A percentile compares a stretch with the other conserved stretches of the same genome.
phyloP scores from a whole-genome alignment of 2,329 filamentous ascomycete genomes.

The Verticillium tricorpus region DNA sequence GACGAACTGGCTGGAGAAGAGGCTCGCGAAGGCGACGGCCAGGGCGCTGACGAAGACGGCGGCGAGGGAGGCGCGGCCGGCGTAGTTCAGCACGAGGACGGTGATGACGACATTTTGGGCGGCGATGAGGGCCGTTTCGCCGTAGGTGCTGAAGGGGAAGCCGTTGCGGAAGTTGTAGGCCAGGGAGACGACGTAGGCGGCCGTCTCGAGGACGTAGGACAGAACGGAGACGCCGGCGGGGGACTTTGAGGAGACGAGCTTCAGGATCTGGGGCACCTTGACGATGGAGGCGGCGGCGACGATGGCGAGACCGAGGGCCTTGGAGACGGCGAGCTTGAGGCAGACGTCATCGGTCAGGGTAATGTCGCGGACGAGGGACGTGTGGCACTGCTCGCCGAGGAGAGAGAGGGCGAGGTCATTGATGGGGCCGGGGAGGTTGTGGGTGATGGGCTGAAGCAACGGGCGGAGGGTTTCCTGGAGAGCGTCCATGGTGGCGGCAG shows the following conservation, averaged over 20 bases:
- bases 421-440: slow-evolving; percentile 69
- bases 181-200: slow-evolving; percentile 80
- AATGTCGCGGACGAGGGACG: slow-evolving; percentile 77
- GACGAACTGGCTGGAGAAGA: slow-evolving; percentile 65
- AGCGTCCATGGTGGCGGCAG: slow-evolving; percentile 49
- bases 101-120: slow-evolving; percentile 90
- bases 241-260: slow-evolving; percentile 77
- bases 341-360: slow-evolving; percentile 73
- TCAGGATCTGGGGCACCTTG: slow-evolving; percentile 95
- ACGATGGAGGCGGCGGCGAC: slow-evolving; percentile 86
- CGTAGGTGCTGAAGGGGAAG: slow-evolving; percentile 95
- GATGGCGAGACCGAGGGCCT: slow-evolving; percentile 89
- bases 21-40: slow-evolving; percentile 60
- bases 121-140: slow-evolving; percentile 88
- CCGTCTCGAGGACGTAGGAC: slow-evolving; percentile 88
- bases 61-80: slow-evolving; percentile 61
- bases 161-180: slow-evolving; percentile 88
- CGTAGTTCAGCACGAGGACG: slow-evolving; percentile 80
- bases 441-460: slow-evolving; percentile 64
- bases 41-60: slow-evolving; percentile 76
- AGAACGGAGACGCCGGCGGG: slow-evolving; percentile 83
- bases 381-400: slow-evolving; percentile 81
- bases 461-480: slow-evolving; percentile 62
- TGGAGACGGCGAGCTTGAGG: slow-evolving; percentile 85
- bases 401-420: slow-evolving; percentile 72